These are phyloP conservation scores for Alliaria petiolata DNA, from an alignment of 345 rosid genomes.

Conservation along the genomic window DNA sequence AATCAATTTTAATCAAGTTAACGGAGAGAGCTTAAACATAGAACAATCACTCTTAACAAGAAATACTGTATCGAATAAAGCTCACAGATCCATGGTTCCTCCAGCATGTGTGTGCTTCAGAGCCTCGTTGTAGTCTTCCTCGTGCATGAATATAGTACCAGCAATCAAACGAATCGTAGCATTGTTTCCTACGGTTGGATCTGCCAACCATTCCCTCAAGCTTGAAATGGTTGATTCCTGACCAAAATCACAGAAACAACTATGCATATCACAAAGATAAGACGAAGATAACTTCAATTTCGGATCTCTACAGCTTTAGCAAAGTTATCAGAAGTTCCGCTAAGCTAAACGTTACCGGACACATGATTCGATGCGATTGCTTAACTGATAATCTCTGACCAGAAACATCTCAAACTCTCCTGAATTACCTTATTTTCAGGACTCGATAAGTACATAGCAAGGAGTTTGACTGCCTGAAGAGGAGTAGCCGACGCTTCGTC, in stretches of 20 bases:
- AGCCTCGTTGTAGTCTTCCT: slow-evolving; percentile 87
- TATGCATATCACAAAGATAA: not conserved
- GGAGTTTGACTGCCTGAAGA: slow-evolving; percentile 92
- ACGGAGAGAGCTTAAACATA: not conserved
- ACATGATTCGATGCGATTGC: not conserved
- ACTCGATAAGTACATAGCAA: slow-evolving; percentile 69
- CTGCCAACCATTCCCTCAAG: slow-evolving; percentile 88
- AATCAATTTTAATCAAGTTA: not conserved
- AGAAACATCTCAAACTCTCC: not conserved
- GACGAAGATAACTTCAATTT: not conserved
- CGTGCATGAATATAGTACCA: slow-evolving; percentile 87
- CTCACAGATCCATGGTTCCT: slow-evolving; percentile 95
- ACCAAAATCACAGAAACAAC: not conserved
- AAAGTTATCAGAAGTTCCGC: not conserved
- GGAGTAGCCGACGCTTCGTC: slow-evolving; percentile 78
- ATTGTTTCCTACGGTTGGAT: slow-evolving; percentile 82
- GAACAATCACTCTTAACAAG: not conserved
- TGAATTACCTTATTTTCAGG: slow-evolving; percentile 65
- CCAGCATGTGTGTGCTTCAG: slow-evolving; percentile 91
- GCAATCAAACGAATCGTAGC: slow-evolving; percentile 73
- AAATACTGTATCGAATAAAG: not conserved
- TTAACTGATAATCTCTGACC: not conserved
- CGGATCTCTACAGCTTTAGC: not conserved
- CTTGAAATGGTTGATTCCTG: slow-evolving; percentile 81
- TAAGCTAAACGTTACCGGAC: not conserved